A percentile compares a stretch with the other conserved stretches of the same genome.
Conservation (phyloP, 2,329 filamentous ascomycete species). For the Claviceps quebecensis region DNA sequence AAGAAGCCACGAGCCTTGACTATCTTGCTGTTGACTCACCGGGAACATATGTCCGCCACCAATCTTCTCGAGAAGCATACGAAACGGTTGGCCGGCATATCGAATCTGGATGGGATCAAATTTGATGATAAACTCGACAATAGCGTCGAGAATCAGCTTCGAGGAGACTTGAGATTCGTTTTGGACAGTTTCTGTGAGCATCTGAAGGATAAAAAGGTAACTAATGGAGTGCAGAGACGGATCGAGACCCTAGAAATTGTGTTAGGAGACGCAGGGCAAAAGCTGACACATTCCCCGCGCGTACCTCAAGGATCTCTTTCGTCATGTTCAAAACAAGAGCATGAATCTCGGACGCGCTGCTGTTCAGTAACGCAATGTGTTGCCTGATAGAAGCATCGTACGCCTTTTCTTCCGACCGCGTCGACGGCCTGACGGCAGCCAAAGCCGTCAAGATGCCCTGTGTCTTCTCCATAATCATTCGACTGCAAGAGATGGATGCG, state of each 20-base stretch:
- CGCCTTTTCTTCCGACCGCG: not conserved
- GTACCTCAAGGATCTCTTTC: constrained; percentile 27
- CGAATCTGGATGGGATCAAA: constrained; percentile 40
- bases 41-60: constrained; percentile 25
- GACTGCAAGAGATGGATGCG: not conserved
- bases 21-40: constrained; percentile 19
- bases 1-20: not conserved
- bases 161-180: constrained; percentile 18
- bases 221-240: constrained; percentile 36
- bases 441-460: constrained; percentile 1
- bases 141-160: constrained; percentile 23
- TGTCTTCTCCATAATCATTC: constrained; percentile 1
- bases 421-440: not conserved
- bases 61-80: constrained; percentile 29
- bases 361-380: constrained; percentile 2
- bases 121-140: constrained; percentile 29
- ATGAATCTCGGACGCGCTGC: not conserved
- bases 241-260: constrained; percentile 28
- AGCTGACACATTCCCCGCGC: not conserved
- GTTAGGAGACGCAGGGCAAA: not conserved
- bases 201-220: constrained; percentile 33
- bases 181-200: constrained; percentile 16
- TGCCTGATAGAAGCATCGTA: constrained; percentile 4
- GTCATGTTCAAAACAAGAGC: constrained; percentile 20
- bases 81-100: constrained; percentile 31